Conservation (phyloP, 163 green algal species). For the Volvox carteri region DNA sequence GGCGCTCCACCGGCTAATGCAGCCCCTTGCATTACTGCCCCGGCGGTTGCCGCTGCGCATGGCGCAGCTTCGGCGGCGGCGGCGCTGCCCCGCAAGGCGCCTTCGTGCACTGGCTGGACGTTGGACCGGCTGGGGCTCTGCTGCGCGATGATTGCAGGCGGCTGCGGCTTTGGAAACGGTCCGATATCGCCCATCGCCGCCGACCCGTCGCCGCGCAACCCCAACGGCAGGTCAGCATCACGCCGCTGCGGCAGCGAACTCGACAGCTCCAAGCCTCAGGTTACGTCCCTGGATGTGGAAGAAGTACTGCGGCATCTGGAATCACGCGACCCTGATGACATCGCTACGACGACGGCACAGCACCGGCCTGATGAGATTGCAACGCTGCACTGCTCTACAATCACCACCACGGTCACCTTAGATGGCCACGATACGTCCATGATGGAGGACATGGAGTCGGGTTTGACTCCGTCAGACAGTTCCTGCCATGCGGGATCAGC, state of each 20-base stretch:
- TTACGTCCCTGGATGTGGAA: slow-evolving; percentile 19
- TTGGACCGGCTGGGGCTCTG: slow-evolving; percentile 9
- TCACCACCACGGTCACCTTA: slow-evolving; percentile 8
- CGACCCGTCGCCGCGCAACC: not conserved
- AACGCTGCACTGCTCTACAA: not conserved
- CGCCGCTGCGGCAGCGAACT: not conserved
- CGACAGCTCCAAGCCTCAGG: not conserved
- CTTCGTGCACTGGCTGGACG: not conserved
- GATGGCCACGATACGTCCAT: too few species aligned
- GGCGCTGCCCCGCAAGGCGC: not conserved
- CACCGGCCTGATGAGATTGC: not conserved
- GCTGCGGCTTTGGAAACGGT: not conserved
- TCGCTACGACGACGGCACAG: not conserved
- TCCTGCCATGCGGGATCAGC: not conserved
- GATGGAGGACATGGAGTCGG: too few species aligned
- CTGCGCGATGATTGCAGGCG: not conserved
- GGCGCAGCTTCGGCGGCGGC: not conserved
- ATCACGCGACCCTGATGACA: slow-evolving; percentile 13
- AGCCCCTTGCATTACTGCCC: not conserved
- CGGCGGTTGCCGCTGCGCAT: not conserved
- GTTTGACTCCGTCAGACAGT: too few species aligned
- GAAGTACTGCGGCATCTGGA: slow-evolving; percentile 45
- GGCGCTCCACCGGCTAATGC: not conserved
- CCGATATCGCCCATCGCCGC: not conserved
- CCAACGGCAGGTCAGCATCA: too few species aligned